Percentiles rank a stretch among this genome's conserved stretches.
These are phyloP conservation scores for Leucocoprinus sp. DNA, from an alignment of 768 basidiomycete genomes.

Conservation along the genomic window DNA sequence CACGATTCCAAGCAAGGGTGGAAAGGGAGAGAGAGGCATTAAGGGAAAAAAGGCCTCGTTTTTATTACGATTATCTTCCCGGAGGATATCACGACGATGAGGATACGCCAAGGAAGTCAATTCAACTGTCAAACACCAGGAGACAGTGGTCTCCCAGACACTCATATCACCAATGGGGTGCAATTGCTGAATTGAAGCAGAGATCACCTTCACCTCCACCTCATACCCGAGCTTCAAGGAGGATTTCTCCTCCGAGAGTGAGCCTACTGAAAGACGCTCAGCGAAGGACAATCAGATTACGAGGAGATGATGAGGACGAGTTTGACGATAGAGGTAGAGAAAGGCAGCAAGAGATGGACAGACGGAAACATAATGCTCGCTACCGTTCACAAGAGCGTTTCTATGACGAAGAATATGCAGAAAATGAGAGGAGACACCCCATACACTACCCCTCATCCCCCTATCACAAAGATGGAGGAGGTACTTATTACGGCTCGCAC, in stretches of 20 bases:
- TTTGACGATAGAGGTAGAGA: conserved; percentile 6
- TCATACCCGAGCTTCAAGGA: not conserved
- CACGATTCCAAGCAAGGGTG: conserved; percentile 10
- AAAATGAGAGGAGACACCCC: conserved; percentile 9
- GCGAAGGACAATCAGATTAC: conserved; percentile 6
- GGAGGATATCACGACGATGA: conserved; percentile 17
- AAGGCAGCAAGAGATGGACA: conserved; percentile 12
- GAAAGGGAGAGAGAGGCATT: conserved; percentile 11
- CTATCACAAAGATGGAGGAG: conserved; percentile 7
- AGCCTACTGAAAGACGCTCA: conserved; percentile 9
- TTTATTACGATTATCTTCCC: conserved; percentile 15
- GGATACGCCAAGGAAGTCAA: conserved; percentile 14
- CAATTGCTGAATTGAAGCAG: not conserved
- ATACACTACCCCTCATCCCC: not conserved
- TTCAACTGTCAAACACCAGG: conserved; percentile 17
- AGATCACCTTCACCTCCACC: conserved; percentile 6
- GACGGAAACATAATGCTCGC: conserved; percentile 14
- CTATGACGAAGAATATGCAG: conserved; percentile 12
- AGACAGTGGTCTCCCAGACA: conserved; percentile 16
- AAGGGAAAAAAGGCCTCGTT: conserved; percentile 6
- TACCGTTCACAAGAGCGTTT: conserved; percentile 4
- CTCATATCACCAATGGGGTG: conserved; percentile 2
- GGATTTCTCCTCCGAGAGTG: conserved; percentile 4
- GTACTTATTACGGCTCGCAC: conserved; percentile 16
- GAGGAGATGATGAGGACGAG: conserved; percentile 5